Conservation (phyloP, 257 asterid species). For the Solanum peruvianum region DNA sequence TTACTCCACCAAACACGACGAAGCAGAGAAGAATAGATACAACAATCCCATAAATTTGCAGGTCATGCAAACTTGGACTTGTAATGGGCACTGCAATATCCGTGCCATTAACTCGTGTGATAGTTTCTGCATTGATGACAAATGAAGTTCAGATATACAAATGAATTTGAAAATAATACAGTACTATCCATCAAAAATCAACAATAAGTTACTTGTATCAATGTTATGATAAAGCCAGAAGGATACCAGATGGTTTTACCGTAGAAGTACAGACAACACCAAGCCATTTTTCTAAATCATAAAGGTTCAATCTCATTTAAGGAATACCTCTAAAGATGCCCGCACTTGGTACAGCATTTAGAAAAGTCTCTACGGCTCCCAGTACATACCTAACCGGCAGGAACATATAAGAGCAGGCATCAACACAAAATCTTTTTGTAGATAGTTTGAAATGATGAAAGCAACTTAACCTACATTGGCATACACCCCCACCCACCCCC, state of each 20-base stretch:
- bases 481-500: no score
- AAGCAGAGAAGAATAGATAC: conserved; percentile 90
- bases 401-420: conserved; percentile 2
- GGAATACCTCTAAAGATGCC: conserved; percentile 84
- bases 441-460: not conserved
- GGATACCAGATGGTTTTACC: not conserved
- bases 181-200: not conserved
- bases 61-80: conserved; percentile 91
- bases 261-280: not conserved
- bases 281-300: not conserved
- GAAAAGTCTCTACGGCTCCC: conserved; percentile 99
- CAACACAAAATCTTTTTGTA: not conserved
- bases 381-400: conserved; percentile 62
- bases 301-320: not conserved
- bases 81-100: conserved; percentile 65
- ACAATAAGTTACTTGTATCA: not conserved
- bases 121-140: conserved; percentile 43
- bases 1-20: conserved; percentile 97
- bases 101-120: conserved; percentile 76
- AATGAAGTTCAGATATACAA: conserved; percentile 5
- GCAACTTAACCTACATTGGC: not conserved
- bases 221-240: not conserved
- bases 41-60: conserved; percentile 88
- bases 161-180: not conserved
- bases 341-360: conserved; percentile 87